A percentile compares a stretch with the other conserved stretches of the same genome.
Conservation (phyloP, 2,329 filamentous ascomycete species). For the Aureobasidium pullulans region DNA sequence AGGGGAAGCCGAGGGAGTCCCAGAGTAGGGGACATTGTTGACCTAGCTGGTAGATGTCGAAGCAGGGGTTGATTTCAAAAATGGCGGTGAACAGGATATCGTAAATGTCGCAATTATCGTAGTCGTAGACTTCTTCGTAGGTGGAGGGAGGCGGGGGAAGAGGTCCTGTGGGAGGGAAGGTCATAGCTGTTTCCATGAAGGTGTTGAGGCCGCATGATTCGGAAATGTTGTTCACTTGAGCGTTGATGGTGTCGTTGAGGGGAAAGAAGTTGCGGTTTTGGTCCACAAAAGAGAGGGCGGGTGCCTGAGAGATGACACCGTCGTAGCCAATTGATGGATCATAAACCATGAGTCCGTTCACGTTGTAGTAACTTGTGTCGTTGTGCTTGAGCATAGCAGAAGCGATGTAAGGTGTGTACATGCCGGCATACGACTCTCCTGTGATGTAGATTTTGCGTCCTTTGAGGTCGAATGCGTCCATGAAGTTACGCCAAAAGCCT, state of each 20-base stretch:
- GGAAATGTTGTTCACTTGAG: conserved; percentile 26
- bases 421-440: conserved; percentile 59
- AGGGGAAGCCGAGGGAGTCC: conserved; percentile 20
- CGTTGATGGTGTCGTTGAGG: conserved; percentile 16
- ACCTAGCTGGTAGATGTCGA: conserved; percentile 27
- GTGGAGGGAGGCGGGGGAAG: conserved; percentile 25
- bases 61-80: conserved; percentile 26
- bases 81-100: conserved; percentile 25
- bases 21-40: conserved; percentile 23
- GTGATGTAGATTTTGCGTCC: conserved; percentile 43
- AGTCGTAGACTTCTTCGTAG: not conserved
- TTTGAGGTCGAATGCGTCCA: conserved; percentile 42
- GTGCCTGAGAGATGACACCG: conserved; percentile 8
- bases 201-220: conserved; percentile 40
- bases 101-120: conserved; percentile 27
- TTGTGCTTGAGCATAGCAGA: conserved; percentile 45
- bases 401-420: conserved; percentile 52
- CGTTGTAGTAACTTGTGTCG: conserved; percentile 26
- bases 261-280: conserved; percentile 13
- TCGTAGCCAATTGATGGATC: conserved; percentile 36
- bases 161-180: conserved; percentile 31
- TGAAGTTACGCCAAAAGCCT: conserved; percentile 44
- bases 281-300: conserved; percentile 7
- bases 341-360: conserved; percentile 27
- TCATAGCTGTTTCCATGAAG: conserved; percentile 34